Evolutionary conservation across 1,139 yeast species (phyloP), one percentile per base, ranked within the genome.

Genomic region (Williopsis jadinii): DNA sequence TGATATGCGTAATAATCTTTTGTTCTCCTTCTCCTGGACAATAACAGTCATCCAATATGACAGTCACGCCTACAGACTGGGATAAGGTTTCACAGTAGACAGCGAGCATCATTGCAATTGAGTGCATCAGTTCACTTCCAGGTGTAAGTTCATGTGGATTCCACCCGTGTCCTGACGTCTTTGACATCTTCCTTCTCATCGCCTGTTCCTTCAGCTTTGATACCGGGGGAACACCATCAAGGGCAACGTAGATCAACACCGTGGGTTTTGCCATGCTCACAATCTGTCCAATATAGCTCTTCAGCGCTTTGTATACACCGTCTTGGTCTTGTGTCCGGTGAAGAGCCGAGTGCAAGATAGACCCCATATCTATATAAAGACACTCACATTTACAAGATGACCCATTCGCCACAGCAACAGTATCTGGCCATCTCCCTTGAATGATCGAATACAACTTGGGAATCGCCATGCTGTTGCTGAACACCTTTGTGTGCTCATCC

Each of bases 1-100:
- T 71, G 43, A 87, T 80, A 53, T 77, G 84, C 47, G 79, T 80
- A 92, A 86, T 84, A 53, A 87, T 82, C 60, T 87, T 87, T 62
- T 85, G 95, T 63, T 87, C 96, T 49, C 96, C 96, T 68, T 87
- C 96, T 36, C 96, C 96, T 1, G 95, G 94, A 8, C 84, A 94
- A 40, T 83, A 81, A 44, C 84, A 12, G 5, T 38, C 29, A 13
- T 43, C 38, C 8, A 41, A 36, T 8, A 36, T 15, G 10, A 38
- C 30, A 15, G 32, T 14, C 27, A 32, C 28, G 10, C 10, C 28
- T 30, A 10, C 11, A n/a, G 13, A 4, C 10, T 14, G 9, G 8
- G 34, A 33, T 9, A 35, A 15, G 8, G 36, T 13, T 45, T 28
- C 5, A 15, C 37, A 35, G 12, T 28, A 26, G 4, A 8, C 35